Conservation (phyloP, 805 yeast species). For the Myxozyma mucilagina region DNA sequence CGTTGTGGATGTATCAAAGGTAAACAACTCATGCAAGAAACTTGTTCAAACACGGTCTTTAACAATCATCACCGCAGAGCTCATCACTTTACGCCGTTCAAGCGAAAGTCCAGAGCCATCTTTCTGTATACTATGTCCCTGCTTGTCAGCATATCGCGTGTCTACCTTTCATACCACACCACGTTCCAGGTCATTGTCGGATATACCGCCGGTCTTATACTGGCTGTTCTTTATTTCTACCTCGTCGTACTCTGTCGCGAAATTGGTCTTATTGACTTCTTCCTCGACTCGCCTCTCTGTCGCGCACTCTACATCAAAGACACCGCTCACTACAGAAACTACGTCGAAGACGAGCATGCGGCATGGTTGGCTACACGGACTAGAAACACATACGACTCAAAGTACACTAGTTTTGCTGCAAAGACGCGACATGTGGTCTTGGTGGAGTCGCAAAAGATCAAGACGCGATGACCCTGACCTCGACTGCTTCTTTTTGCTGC, state of each 20-base stretch:
- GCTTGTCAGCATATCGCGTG: conserved; percentile 42
- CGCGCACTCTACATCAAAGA: conserved; percentile 45
- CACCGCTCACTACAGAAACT: conserved; percentile 33
- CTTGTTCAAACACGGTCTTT: background rate
- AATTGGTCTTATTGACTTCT: conserved; percentile 65
- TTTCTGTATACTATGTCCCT: conserved; percentile 36
- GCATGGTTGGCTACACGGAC: conserved; percentile 9
- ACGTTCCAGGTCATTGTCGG: conserved; percentile 75
- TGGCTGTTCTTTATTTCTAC: conserved; percentile 61
- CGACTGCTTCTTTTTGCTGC: background rate
- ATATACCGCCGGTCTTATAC: conserved; percentile 55
- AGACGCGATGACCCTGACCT: background rate
- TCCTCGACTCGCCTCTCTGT: conserved; percentile 58
- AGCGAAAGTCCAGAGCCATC: conserved; percentile 34
- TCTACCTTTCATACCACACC: conserved; percentile 77
- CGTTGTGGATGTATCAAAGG: conserved; percentile 38
- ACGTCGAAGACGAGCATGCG: conserved; percentile 20
- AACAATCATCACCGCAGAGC: conserved; percentile 25
- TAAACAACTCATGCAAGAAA: background rate
- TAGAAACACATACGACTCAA: background rate
- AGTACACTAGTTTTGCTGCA: background rate
- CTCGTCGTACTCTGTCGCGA: conserved; percentile 58
- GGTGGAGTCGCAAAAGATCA: background rate
- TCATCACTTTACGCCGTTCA: conserved; percentile 37
- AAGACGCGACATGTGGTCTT: background rate